Percentiles rank a stretch among this genome's conserved stretches.
These are phyloP conservation scores for Puccinia horiana DNA, from an alignment of 1,284 basidiomycete species.

Conservation along the genomic window DNA sequence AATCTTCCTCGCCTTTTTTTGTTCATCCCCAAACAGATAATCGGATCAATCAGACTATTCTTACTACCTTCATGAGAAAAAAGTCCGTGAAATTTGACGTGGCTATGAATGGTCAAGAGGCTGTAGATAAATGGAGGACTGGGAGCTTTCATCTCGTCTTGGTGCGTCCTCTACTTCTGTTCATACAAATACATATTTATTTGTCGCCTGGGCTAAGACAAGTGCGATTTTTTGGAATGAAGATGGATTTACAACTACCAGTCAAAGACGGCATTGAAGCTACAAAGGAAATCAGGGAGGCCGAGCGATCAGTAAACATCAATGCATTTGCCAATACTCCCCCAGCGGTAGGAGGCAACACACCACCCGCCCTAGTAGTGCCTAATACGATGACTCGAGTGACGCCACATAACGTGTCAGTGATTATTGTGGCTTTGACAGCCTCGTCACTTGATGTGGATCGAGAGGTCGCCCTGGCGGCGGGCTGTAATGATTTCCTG, in stretches of 20 bases:
- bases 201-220: conserved; percentile 6
- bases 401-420: conserved; percentile 76
- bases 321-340: conserved; percentile 71
- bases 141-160: conserved; percentile 94
- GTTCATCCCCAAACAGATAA: conserved; percentile 69
- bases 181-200: not conserved
- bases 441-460: conserved; percentile 90
- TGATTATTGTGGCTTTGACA: conserved; percentile 97
- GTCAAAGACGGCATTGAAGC: conserved; percentile 98
- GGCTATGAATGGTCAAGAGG: conserved; percentile 92
- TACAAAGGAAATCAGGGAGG: conserved; percentile 87
- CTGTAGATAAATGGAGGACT: conserved; percentile 90
- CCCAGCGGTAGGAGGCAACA: conserved; percentile 58
- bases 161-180: conserved; percentile 64
- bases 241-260: conserved; percentile 99
- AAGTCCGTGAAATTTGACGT: conserved; percentile 95
- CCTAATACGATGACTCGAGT: conserved; percentile 61
- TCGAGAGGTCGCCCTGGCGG: conserved; percentile 90
- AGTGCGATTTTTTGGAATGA: conserved; percentile 29
- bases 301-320: conserved; percentile 72
- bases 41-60: conserved; percentile 94
- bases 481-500: conserved; percentile 97
- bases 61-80: conserved; percentile 91
- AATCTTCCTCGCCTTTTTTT: not conserved
- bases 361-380: conserved; percentile 50